A percentile compares a stretch with the other conserved stretches of the same genome.
Evolutionary conservation across 306 rosid genomes (phyloP).

Genomic region (Psophocarpus tetragonolobus): DNA sequence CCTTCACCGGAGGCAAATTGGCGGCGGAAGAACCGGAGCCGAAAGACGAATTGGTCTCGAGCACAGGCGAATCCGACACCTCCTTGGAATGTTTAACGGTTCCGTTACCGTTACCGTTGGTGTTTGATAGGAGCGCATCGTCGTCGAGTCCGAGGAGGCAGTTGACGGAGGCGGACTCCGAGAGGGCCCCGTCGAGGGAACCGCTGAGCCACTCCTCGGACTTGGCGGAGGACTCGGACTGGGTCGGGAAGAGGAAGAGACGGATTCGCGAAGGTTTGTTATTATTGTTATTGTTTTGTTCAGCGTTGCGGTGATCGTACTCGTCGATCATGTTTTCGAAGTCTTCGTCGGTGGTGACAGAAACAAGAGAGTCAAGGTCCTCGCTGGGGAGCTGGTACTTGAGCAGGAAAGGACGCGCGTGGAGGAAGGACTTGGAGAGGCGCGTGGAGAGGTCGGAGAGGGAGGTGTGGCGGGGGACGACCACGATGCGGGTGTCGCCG

Average conservation of each 20-base stretch:
- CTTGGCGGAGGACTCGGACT: conserved; percentile 54
- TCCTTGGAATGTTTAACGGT: conserved; percentile 47
- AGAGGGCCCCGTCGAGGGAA: conserved; percentile 50
- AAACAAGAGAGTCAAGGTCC: conserved; percentile 78
- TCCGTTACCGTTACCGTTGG: not conserved
- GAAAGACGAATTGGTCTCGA: conserved; percentile 73
- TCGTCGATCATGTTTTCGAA: conserved; percentile 87
- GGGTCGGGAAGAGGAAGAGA: conserved; percentile 64
- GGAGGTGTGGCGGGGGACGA: conserved; percentile 60
- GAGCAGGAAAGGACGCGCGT: conserved; percentile 49
- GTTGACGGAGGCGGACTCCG: conserved; percentile 70
- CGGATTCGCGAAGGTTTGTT: conserved; percentile 61
- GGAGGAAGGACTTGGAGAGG: conserved; percentile 58
- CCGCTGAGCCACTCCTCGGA: conserved; percentile 78
- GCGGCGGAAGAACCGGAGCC: conserved; percentile 68
- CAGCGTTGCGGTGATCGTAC: conserved; percentile 57
- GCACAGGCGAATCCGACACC: conserved; percentile 77
- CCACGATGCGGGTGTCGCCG: conserved; percentile 77
- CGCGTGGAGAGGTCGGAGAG: conserved; percentile 65
- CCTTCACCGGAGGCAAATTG: conserved; percentile 72
- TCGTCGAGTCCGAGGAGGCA: conserved; percentile 75
- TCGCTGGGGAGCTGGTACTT: conserved; percentile 90
- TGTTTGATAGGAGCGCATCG: conserved; percentile 10
- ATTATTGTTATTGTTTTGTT: not conserved
- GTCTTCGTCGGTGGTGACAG: conserved; percentile 79